Conservation (phyloP, 176 grass and related monocot genomes). For the Phoenix dactylifera region DNA sequence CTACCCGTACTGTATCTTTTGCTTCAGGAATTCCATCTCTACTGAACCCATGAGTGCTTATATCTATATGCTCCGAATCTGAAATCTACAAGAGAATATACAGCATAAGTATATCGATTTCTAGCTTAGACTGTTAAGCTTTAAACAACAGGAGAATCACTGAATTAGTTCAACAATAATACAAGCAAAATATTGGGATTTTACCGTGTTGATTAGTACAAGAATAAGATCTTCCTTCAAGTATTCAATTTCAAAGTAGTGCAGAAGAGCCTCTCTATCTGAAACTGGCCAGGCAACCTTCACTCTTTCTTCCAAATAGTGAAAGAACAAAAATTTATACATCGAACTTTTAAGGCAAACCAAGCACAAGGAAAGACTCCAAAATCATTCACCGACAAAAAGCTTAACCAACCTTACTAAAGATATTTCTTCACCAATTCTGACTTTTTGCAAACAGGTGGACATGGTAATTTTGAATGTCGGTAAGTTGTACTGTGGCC, state of each 20-base stretch:
- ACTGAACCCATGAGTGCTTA: constrained; percentile 53
- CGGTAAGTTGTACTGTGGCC: constrained; percentile 87
- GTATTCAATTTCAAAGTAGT: constrained; percentile 90
- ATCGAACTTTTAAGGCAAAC: constrained; percentile 7
- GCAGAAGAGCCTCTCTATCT: constrained; percentile 85
- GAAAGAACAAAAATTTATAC: constrained; percentile 46
- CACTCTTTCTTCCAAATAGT: constrained; percentile 89
- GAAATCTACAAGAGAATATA: constrained; percentile 52
- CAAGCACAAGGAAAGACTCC: not conserved
- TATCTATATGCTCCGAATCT: constrained; percentile 46
- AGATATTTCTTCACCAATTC: constrained; percentile 91
- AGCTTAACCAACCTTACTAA: constrained; percentile 63
- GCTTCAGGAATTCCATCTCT: constrained; percentile 72
- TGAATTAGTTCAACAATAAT: not conserved
- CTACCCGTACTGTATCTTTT: constrained; percentile 58
- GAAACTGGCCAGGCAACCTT: constrained; percentile 98
- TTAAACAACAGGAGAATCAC: constrained; percentile 6
- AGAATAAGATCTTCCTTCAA: constrained; percentile 84
- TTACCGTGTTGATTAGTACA: constrained; percentile 86
- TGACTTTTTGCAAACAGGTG: constrained; percentile 70
- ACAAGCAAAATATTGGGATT: not conserved
- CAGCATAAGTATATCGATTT: constrained; percentile 2
- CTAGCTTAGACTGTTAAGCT: constrained; percentile 12
- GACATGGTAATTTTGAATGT: constrained; percentile 72
- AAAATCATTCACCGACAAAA: not conserved